These are phyloP conservation scores for Ogataea kodamae DNA, from an alignment of 805 yeast species.

Conservation along the genomic window DNA sequence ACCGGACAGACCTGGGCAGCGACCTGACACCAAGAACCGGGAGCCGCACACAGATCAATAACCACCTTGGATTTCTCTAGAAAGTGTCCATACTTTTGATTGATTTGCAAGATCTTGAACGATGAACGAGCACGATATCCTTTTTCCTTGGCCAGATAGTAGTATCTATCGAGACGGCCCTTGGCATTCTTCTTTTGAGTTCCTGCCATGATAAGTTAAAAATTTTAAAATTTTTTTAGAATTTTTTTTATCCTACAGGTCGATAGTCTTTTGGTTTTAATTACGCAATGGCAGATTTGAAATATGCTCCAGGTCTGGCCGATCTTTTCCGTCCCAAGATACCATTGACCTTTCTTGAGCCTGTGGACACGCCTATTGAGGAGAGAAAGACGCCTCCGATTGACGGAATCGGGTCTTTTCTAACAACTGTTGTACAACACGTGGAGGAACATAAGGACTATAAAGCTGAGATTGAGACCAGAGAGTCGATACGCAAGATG, in stretches of 20 bases:
- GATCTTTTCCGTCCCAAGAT: slow-evolving; percentile 55
- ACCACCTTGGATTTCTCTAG: slow-evolving; percentile 92
- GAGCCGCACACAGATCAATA: slow-evolving; percentile 97
- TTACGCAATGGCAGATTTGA: slow-evolving; percentile 21
- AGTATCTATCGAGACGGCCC: slow-evolving; percentile 99
- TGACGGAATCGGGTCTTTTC: slow-evolving; percentile 41
- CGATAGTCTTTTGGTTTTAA: slow-evolving; percentile 1
- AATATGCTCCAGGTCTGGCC: slow-evolving; percentile 35
- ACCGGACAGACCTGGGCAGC: slow-evolving; percentile 92
- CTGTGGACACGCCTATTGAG: slow-evolving; percentile 48
- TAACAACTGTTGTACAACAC: slow-evolving; percentile 29
- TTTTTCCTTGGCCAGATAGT: slow-evolving; percentile 92
- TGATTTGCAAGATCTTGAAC: slow-evolving; percentile 89
- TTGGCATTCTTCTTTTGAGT: slow-evolving; percentile 94
- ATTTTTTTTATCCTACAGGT: slow-evolving; percentile 11
- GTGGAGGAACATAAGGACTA: slow-evolving; percentile 24
- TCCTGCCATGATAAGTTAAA: slow-evolving; percentile 44
- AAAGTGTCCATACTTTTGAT: slow-evolving; percentile 95
- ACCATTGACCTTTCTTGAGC: slow-evolving; percentile 48
- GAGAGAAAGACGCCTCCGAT: slow-evolving; percentile 45
- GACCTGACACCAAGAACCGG: slow-evolving; percentile 99
- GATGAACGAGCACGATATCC: slow-evolving; percentile 99
- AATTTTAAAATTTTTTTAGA: slow-evolving; percentile 4
- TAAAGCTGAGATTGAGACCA: slow-evolving; percentile 18
- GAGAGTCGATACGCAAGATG: slow-evolving; percentile 26